Base-by-base conservation (phyloP, 495 filamentous ascomycete species). In the Viridothelium virens region DNA sequence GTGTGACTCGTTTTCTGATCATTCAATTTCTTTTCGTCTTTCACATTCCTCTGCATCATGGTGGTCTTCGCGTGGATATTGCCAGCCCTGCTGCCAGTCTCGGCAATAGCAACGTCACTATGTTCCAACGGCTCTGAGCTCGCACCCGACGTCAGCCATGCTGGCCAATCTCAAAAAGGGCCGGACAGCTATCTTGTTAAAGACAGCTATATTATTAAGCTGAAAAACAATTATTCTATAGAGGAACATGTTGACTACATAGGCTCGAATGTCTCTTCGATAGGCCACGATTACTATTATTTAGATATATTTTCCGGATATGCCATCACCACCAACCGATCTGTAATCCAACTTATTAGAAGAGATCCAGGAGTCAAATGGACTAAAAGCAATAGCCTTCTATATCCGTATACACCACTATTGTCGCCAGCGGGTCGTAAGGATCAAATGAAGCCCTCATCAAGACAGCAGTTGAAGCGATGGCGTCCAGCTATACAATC, bases 271-370 rank as follows among this genome's bases (percentile, higher is more conserved):
- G 18, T 18, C 18, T 53, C 48, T 53, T 53, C 18, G n/a, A 14
- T 53, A 18, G 48, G 48, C n/a, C n/a, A 53, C 48, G 48, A 53
- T 53, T 53, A 53, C 48, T 53, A 25, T 5, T 14, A 53, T 5
- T 53, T 53, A n/a, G 48, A 53, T 25, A 53, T 53, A 14, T 18
- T 53, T 14, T n/a, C 48, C n/a, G 48, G 48, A 53, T 53, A 53
- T 25, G 5, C 9, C 48, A 53, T 53, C 16, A 18, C 11, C 5
- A 18, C 16, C 11, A 53, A 53, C 18, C 11, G n/a, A 53, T 53
- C 48, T 25, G n/a, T 53, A 53, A 11, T 53, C 11, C 11, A 53
- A 5, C 48, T 53, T 53, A 25, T 53, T 14, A 53, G 48, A 25
- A 53, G 48, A 53, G 48, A 53, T 18, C 11, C 5, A 53, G 48